Conservation (phyloP, 2,329 filamentous ascomycete genomes). For the Aspergillus calidoustus region DNA sequence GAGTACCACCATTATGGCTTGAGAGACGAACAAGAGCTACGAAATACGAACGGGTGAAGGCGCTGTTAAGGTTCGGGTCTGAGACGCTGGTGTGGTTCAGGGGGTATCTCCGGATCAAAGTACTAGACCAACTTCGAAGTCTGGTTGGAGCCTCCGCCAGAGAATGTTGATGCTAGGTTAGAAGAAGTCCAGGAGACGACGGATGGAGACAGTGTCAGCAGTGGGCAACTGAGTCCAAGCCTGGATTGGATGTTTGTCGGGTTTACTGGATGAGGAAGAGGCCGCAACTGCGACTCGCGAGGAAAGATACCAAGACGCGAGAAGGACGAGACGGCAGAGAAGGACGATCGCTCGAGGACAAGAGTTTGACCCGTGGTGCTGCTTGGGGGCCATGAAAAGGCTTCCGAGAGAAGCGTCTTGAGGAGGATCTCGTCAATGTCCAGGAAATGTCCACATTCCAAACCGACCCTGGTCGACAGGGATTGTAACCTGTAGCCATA, state of each 20-base stretch:
- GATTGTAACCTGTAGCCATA: background rate
- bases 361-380: background rate
- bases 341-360: background rate
- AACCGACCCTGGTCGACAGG: conserved; percentile 1
- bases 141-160: background rate
- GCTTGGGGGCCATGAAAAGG: background rate
- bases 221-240: background rate
- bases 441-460: background rate
- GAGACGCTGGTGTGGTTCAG: conserved; percentile 25
- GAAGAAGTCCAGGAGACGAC: background rate
- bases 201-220: background rate
- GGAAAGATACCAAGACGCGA: background rate
- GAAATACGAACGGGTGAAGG: conserved; percentile 7
- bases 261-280: conserved; percentile 1
- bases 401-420: background rate
- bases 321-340: background rate
- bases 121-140: background rate
- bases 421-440: background rate
- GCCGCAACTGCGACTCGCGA: background rate
- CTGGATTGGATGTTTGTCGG: background rate
- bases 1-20: background rate
- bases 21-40: background rate
- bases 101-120: background rate
- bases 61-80: conserved; percentile 19
- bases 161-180: background rate